phyloP scores from a whole-genome alignment of 176 grass and related monocot genomes.

The Eragrostis curvula region DNA sequence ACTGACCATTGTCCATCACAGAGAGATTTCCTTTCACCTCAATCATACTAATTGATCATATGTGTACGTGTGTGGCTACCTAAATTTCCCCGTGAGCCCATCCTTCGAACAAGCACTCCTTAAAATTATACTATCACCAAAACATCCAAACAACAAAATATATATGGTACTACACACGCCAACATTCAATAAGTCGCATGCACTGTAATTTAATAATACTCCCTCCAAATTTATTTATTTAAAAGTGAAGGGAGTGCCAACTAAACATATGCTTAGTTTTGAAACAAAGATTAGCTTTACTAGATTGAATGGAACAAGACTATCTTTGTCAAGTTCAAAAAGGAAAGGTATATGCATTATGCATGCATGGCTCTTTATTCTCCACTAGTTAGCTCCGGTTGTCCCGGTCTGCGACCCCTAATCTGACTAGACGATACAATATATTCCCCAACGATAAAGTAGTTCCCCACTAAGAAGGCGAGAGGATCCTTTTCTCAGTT shows the following conservation, averaged over 20 bases:
- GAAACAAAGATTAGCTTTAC: neutral
- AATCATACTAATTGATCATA: neutral
- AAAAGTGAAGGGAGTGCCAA: neutral
- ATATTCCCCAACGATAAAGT: constrained; percentile 38
- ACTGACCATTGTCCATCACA: constrained; percentile 9
- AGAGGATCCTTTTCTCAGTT: constrained; percentile 44
- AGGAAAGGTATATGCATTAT: constrained; percentile 33
- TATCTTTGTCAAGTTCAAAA: constrained; percentile 31
- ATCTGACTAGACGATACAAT: constrained; percentile 37
- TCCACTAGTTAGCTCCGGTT: constrained; percentile 49
- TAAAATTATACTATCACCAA: too few relatives aligned
- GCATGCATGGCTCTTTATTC: constrained; percentile 49
- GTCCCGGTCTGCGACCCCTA: constrained; percentile 37
- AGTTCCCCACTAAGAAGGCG: constrained; percentile 51
- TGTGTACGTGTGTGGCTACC: neutral
- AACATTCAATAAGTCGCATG: neutral
- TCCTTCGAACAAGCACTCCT: neutral
- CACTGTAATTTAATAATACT: neutral
- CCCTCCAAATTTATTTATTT: neutral
- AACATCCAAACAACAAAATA: too few relatives aligned
- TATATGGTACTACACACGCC: neutral
- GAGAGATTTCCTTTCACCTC: constrained; percentile 13
- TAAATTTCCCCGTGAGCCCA: neutral
- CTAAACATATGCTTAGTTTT: neutral
- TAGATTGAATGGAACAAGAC: neutral